Base-by-base conservation (phyloP, 805 yeast genomes). In the Tetrapisispora nanseiensis region DNA sequence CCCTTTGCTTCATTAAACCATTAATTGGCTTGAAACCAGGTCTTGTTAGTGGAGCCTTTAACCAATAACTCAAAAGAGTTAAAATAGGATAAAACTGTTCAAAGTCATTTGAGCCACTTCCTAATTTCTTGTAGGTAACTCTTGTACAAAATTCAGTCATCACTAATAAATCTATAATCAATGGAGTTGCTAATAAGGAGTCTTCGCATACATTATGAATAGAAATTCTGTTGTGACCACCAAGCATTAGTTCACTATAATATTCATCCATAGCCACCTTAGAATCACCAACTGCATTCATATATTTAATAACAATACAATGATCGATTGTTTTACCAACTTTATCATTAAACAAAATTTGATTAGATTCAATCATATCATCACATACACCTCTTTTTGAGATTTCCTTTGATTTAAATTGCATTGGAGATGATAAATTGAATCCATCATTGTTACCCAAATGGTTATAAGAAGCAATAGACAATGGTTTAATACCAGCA, bases 201-300 rank as follows among this genome's bases (percentile, higher is more conserved):
- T 89, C 97, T 68, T 89, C 97, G 67, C 97, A 89, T 33, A 90
- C 95, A 62, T 90, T 89, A 69, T 89, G 95, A 59, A 90, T 82
- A 37, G 94, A 80, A 52, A 89, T 83, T 61, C 92, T 82, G 71
- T 89, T 90, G 69, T 89, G 96, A 35, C 97, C 97, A 47, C 97
- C 97, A 55, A 89, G 75, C 97, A 89, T 90, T 61, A 89, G 78
- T 67, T 89, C 97, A 43, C 94, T 82, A 70, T 90, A 86, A 70
- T 89, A 89, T 69, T 90, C 97, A 66, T 89, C 97, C 97, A 89
- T 90, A 41, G 97, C 97, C 50, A 89, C 95, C 71, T 89, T 89
- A 50, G 92, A 80, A 66, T 89, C 97, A 30, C 95, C 95, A 38
- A 89, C 97, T 8, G 97, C 96, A 43, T 85, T 83, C 61, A 90